Percentiles rank a stretch among this genome's conserved stretches.
Evolutionary conservation across 2,329 filamentous ascomycete genomes (phyloP).

Genomic region (Dryadomyces quercivorus): DNA sequence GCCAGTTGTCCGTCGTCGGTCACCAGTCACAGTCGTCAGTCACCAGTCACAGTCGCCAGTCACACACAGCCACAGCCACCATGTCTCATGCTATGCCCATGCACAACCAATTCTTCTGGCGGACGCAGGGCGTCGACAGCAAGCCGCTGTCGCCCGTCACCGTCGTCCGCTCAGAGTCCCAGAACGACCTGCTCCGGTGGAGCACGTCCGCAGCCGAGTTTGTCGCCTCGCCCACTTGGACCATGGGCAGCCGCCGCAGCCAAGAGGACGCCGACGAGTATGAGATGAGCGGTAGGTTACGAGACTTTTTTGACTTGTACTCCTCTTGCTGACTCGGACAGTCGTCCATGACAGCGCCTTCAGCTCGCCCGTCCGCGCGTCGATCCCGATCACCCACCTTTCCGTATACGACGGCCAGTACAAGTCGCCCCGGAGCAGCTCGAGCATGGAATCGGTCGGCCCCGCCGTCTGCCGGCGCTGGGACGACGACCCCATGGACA

Average conservation of each 20-base stretch:
- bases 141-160: background rate
- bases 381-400: background rate
- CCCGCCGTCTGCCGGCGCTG: too few species aligned
- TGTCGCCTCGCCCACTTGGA: conserved; percentile 49
- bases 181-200: conserved; percentile 29
- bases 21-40: too few species aligned
- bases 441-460: too few species aligned
- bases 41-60: too few species aligned
- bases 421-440: background rate
- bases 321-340: background rate
- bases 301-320: background rate
- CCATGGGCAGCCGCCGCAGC: conserved; percentile 45
- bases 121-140: background rate
- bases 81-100: too few species aligned
- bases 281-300: conserved; percentile 68
- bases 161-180: background rate
- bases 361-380: background rate
- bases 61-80: too few species aligned
- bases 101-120: too few species aligned
- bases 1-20: too few species aligned
- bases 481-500: too few species aligned
- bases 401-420: background rate
- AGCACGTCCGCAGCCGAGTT: conserved; percentile 49
- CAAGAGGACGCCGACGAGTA: conserved; percentile 55
- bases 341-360: background rate